These are phyloP conservation scores for Acer negundo DNA, from an alignment of 345 rosid genomes.

Conservation along the genomic window DNA sequence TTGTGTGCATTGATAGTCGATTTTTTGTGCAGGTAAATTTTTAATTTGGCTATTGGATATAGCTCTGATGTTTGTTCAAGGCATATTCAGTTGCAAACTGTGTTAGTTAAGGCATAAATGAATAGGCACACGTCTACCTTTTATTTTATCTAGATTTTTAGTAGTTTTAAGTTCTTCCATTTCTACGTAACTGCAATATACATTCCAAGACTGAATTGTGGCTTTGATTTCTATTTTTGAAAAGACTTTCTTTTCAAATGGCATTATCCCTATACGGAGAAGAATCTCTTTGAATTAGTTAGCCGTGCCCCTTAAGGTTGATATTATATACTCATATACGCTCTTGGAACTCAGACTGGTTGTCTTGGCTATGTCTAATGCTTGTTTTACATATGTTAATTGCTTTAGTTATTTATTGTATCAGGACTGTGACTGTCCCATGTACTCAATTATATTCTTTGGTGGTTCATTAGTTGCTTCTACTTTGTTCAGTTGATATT, in stretches of 20 bases:
- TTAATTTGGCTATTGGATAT: neutral
- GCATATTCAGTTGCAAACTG: neutral
- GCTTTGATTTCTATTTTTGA: neutral
- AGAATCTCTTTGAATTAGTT: neutral
- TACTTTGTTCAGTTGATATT: constrained; percentile 13
- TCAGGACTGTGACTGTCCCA: neutral
- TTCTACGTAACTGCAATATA: neutral
- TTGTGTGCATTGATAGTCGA: neutral
- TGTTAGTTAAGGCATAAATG: neutral
- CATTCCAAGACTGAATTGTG: neutral
- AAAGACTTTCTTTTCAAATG: neutral
- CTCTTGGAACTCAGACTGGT: neutral
- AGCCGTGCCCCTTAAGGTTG: neutral
- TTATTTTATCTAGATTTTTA: neutral
- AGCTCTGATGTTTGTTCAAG: neutral
- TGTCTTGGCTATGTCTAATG: neutral
- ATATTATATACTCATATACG: neutral
- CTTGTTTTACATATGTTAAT: neutral
- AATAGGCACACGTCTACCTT: neutral
- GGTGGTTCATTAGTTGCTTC: neutral
- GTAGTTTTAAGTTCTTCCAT: neutral
- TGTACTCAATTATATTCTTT: neutral
- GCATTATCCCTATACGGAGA: neutral
- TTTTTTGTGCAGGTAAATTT: neutral
- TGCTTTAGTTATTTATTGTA: neutral